These are phyloP conservation scores for Cryphonectria radicalis DNA, from an alignment of 2,329 filamentous ascomycete species.

Conservation along the genomic window DNA sequence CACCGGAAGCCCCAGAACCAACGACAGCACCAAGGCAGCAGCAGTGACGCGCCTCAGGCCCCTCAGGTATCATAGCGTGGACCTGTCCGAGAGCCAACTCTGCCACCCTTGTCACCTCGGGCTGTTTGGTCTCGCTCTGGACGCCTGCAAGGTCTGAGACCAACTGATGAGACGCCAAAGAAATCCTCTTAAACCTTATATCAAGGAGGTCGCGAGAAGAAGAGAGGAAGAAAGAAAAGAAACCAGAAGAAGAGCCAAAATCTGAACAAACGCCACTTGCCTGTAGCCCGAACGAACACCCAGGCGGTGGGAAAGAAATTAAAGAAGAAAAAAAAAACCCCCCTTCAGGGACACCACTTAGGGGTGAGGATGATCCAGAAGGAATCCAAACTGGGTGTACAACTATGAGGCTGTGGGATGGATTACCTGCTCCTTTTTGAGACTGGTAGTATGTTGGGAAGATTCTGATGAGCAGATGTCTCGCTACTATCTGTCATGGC, in stretches of 20 bases:
- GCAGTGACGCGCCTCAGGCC: slow-evolving; percentile 16
- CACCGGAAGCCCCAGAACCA: slow-evolving; percentile 43
- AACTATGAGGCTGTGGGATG: neutral
- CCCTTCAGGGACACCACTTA: neutral
- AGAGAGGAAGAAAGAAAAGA: neutral
- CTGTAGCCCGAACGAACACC: neutral
- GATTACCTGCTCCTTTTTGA: neutral
- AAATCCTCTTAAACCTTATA: neutral
- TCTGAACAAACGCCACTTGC: neutral
- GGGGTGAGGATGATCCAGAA: neutral
- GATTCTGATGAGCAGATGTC: neutral
- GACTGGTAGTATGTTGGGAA: neutral
- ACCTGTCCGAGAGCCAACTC: neutral
- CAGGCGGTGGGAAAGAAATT: neutral
- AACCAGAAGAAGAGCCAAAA: neutral
- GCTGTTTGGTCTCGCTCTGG: neutral
- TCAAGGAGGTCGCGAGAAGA: neutral
- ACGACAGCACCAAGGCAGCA: slow-evolving; percentile 32
- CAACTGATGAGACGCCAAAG: neutral
- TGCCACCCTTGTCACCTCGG: neutral
- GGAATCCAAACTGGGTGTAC: neutral
- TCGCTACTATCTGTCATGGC: neutral
- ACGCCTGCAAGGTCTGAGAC: neutral
- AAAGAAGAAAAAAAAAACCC: neutral
- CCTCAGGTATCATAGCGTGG: slow-evolving; percentile 24